Evolutionary conservation across 139 green algal genomes (phyloP).

Genomic region (Tetradesmus lagerheimii): DNA sequence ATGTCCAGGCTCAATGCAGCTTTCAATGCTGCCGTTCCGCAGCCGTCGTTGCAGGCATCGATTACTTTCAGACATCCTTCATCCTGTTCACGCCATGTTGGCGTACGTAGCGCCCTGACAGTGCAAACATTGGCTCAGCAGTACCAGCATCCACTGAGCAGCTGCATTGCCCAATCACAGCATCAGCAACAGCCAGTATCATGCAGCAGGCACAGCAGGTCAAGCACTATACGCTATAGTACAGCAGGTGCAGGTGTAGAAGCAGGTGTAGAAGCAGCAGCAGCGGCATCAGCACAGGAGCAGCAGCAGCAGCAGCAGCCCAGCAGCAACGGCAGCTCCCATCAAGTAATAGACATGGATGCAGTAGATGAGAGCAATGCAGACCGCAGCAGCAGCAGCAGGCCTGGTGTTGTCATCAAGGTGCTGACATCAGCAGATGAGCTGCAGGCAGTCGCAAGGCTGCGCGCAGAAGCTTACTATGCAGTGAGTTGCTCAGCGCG

Average conservation of each 20-base stretch:
- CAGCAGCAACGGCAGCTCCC: neutral
- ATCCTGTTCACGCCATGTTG: neutral
- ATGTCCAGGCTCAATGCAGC: neutral
- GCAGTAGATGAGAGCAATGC: neutral
- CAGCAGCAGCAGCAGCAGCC: neutral
- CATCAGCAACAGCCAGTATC: neutral
- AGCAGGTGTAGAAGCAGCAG: neutral
- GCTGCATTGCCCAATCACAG: neutral
- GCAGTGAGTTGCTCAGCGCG: slow-evolving; percentile 39
- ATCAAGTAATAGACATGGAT: neutral
- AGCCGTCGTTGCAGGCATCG: too few relatives aligned
- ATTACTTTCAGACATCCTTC: too few relatives aligned
- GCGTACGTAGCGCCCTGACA: neutral
- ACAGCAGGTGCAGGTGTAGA: neutral
- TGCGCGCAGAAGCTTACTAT: slow-evolving; percentile 66
- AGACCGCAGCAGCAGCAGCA: neutral
- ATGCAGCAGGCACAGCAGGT: neutral
- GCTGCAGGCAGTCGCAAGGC: slow-evolving; percentile 52
- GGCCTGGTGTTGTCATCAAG: neutral
- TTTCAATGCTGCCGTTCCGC: neutral
- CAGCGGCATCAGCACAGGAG: neutral
- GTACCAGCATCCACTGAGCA: neutral
- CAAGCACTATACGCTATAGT: neutral
- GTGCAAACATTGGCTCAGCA: neutral
- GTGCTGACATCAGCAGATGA: slow-evolving; percentile 11